Evolutionary conservation across 179 eudicot species (phyloP), one percentile per base, ranked within the genome.

Genomic region (Sideroxylon spinosum): DNA sequence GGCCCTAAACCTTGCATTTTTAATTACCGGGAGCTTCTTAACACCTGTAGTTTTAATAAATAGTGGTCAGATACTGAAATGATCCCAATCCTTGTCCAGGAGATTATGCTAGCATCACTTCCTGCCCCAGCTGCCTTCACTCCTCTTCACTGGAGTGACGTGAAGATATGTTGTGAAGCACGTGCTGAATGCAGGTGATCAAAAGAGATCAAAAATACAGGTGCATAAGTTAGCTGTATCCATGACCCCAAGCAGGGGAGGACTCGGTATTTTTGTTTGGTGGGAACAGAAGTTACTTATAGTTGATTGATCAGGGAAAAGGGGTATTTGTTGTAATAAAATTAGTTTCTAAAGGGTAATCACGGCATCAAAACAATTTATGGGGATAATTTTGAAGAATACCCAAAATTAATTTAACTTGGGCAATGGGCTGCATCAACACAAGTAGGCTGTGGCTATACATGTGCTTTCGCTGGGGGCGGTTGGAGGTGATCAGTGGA

Each of bases 21-120:
- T 68, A 68, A 37, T 32, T 20, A 32, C 14, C n/a, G 73, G 48
- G 57, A 70, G 57, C 57, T 70, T 48, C 28, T 70, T 48, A 48
- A 17, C 57, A 70, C 26, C 29, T 70, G 56, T 10, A 20, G 16
- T 48, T n/a, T 20, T 48, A 10, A 22, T 46, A 6, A 70, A 49
- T 46, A 12, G 7, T 50, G 23, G 73, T 7, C 7, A 23, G 19
- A 13, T 70, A 49, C 55, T 48, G 22, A 70, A 68, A 70, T 70
- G 57, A 13, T 20, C 6, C 20, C 57, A 69, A 69, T 46, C 28
- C 26, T 20, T 48, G 9, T 48, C 17, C 55, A 70, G 53, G 5
- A 20, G 25, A 70, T 44, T 6, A 28, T n/a, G 19, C 8, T 46
- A 70, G 25, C 20, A 14, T 29, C 53, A 70, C 8, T 23, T 46